phyloP scores from a whole-genome alignment of 2,329 filamentous ascomycete species.

The Juglanconis sp. region DNA sequence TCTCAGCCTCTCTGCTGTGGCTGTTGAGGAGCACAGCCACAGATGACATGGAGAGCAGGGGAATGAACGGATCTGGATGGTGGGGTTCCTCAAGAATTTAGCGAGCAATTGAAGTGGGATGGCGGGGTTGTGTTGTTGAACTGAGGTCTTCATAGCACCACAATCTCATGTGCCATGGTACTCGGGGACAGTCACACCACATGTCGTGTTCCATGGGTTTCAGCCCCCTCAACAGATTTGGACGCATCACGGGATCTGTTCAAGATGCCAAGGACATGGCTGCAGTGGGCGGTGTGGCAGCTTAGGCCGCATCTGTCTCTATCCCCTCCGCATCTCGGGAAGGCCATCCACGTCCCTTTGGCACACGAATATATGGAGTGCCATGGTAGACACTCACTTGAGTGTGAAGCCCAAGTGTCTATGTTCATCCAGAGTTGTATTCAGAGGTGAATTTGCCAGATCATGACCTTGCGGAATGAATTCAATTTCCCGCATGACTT shows the following conservation, averaged over 20 bases:
- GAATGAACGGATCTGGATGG: neutral
- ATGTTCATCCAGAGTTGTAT: no score
- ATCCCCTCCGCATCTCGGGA: no score
- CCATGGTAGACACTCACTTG: no score
- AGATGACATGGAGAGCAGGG: neutral
- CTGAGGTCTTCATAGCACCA: neutral
- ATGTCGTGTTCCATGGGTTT: neutral
- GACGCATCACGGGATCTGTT: neutral
- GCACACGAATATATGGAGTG: no score
- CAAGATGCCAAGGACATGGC: neutral
- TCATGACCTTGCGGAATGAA: neutral
- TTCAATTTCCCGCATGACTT: neutral
- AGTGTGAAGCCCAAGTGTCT: neutral
- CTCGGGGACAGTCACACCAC: slow-evolving; percentile 1
- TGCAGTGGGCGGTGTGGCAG: neutral
- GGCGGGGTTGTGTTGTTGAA: slow-evolving; percentile 10
- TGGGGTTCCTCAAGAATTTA: slow-evolving; percentile 8
- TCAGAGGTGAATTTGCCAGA: no score
- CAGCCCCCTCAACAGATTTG: neutral
- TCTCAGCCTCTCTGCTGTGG: neutral
- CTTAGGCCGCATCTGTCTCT: no score
- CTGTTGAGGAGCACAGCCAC: slow-evolving; percentile 6
- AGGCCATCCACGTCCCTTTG: no score
- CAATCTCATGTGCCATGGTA: neutral
- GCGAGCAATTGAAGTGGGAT: slow-evolving; percentile 13